Percentiles rank a stretch among this genome's conserved stretches.
Evolutionary conservation across 805 yeast species (phyloP).

Genomic region (Huiozyma sinensis): DNA sequence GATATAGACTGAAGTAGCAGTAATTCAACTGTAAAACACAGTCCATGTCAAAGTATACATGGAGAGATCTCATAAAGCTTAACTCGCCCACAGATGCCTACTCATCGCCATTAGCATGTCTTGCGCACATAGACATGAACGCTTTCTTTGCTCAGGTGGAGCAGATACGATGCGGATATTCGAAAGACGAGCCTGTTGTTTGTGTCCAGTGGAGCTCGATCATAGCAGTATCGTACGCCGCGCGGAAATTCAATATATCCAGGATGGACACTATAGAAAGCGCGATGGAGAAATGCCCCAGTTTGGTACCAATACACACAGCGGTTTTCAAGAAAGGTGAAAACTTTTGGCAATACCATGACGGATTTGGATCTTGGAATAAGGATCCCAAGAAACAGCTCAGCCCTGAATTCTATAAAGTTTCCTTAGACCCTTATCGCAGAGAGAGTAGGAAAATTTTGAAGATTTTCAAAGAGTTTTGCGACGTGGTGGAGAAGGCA

Average conservation of each 20-base stretch:
- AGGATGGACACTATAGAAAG: conserved; percentile 63
- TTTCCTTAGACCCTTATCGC: conserved; percentile 83
- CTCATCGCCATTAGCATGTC: conserved; percentile 59
- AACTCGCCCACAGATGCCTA: conserved; percentile 39
- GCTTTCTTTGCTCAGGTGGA: conserved; percentile 96
- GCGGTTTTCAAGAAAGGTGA: conserved; percentile 89
- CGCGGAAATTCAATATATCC: conserved; percentile 70
- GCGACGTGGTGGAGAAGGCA: conserved; percentile 77
- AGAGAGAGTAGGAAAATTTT: conserved; percentile 76
- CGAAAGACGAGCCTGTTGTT: conserved; percentile 70
- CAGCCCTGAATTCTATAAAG: conserved; percentile 66
- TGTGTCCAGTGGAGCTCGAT: conserved; percentile 89
- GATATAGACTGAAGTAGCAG: not conserved
- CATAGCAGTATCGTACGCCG: conserved; percentile 87
- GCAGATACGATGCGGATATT: conserved; percentile 57
- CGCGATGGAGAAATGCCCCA: conserved; percentile 70
- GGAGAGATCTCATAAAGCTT: conserved; percentile 39
- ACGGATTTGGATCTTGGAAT: conserved; percentile 28
- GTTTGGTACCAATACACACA: conserved; percentile 73
- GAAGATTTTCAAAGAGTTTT: conserved; percentile 46
- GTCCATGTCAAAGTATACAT: conserved; percentile 35
- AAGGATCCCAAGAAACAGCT: conserved; percentile 36
- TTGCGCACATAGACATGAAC: conserved; percentile 83
- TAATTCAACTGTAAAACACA: not conserved
- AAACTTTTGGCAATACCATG: conserved; percentile 65